Percentiles rank a stretch among this genome's conserved stretches.
These are phyloP conservation scores for Plasmodium fragile DNA, from an alignment of 169 alveolate genomes.

Conservation along the genomic window DNA sequence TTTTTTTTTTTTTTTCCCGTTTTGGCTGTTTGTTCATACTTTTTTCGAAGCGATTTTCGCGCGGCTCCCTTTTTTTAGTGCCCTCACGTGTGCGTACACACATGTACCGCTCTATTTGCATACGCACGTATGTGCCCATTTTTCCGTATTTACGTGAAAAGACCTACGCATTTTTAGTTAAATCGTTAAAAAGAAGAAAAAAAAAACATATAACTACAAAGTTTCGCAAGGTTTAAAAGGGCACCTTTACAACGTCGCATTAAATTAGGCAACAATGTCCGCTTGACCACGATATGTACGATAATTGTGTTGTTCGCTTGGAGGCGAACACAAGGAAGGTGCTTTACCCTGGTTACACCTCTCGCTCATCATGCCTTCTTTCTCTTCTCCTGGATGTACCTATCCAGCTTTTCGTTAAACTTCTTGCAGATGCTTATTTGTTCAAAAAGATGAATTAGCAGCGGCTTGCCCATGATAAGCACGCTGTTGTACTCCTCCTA, in stretches of 20 bases:
- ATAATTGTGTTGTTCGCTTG: neutral
- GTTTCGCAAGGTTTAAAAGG: neutral
- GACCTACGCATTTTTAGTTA: neutral
- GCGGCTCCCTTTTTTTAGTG: neutral
- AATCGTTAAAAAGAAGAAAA: neutral
- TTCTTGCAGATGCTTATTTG: slow-evolving; percentile 70
- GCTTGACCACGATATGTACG: neutral
- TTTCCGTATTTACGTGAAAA: neutral
- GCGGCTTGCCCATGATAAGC: slow-evolving; percentile 69
- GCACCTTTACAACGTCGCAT: neutral
- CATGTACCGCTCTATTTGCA: neutral
- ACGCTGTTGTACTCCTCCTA: slow-evolving; percentile 68
- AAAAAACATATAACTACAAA: neutral
- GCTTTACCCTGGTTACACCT: neutral
- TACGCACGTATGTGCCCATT: neutral
- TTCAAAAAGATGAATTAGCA: slow-evolving; percentile 64
- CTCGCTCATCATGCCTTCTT: slow-evolving; percentile 15
- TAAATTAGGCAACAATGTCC: neutral
- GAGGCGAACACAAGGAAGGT: neutral
- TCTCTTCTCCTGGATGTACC: slow-evolving; percentile 59
- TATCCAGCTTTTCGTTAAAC: slow-evolving; percentile 64
- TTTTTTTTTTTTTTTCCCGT: neutral
- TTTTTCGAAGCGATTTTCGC: neutral
- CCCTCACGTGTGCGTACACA: neutral
- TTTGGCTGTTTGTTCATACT: slow-evolving; percentile 10